A percentile compares a stretch with the other conserved stretches of the same genome.
phyloP scores from a whole-genome alignment of 1,284 basidiomycete species.

The Anthracocystis panici-leucophaei region DNA sequence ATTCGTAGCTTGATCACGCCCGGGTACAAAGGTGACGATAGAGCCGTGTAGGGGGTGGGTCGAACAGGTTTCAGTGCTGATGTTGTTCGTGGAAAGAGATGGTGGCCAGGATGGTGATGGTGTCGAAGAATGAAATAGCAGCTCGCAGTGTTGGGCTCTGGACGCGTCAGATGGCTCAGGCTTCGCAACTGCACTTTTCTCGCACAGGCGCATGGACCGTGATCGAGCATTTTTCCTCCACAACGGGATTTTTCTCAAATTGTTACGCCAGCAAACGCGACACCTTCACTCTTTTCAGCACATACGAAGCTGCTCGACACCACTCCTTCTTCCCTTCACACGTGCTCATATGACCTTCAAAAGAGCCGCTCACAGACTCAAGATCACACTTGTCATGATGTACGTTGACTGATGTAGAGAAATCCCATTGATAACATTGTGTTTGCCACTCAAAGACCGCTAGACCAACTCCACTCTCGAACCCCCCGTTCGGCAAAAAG shows the following conservation, averaged over 20 bases:
- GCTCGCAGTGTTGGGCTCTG: not conserved
- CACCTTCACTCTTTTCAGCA: not conserved
- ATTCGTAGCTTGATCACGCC: not conserved
- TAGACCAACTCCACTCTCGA: conserved; percentile 52
- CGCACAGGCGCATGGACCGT: conserved; percentile 9
- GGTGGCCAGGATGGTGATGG: not conserved
- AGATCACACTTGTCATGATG: too few species aligned
- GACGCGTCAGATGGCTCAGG: conserved; percentile 40
- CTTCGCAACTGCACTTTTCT: conserved; percentile 21
- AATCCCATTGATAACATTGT: not conserved
- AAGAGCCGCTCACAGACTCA: too few species aligned
- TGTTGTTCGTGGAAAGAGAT: not conserved
- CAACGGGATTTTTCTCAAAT: conserved; percentile 12
- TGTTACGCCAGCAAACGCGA: conserved; percentile 9
- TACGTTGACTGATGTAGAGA: too few species aligned
- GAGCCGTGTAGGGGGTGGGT: not conserved
- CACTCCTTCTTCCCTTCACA: not conserved
- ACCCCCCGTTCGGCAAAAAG: conserved; percentile 36
- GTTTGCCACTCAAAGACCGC: conserved; percentile 23
- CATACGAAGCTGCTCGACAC: not conserved
- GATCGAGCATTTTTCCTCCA: conserved; percentile 40
- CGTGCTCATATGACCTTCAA: too few species aligned
- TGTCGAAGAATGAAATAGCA: not conserved
- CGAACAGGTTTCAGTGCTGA: not conserved
- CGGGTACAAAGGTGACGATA: not conserved